Percentiles rank a stretch among this genome's conserved stretches.
Conservation (phyloP, 495 filamentous ascomycete species). For the Aspergillus baeticus region DNA sequence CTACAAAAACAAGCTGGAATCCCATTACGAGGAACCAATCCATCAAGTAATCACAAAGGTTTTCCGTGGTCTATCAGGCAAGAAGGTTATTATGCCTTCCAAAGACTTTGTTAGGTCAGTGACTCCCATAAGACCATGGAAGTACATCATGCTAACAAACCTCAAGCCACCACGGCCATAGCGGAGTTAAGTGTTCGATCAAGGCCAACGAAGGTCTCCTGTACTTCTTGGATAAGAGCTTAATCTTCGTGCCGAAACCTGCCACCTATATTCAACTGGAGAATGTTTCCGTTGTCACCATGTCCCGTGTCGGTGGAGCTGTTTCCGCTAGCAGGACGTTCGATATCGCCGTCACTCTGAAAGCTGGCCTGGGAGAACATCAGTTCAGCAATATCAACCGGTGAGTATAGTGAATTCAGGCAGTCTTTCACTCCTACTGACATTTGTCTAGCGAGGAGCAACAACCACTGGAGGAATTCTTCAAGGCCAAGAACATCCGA, state of each 20-base stretch:
- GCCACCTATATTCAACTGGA: slow-evolving; percentile 95
- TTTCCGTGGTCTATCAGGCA: slow-evolving; percentile 89
- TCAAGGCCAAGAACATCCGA: slow-evolving; percentile 88
- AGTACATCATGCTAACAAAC: slow-evolving; percentile 1
- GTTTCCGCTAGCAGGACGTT: slow-evolving; percentile 94
- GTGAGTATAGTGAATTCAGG: slow-evolving; percentile 34
- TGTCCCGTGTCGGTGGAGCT: slow-evolving; percentile 93
- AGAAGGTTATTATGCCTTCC: slow-evolving; percentile 90
- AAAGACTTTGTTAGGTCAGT: slow-evolving; percentile 79
- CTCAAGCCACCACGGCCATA: slow-evolving; percentile 80
- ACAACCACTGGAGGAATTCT: slow-evolving; percentile 91
- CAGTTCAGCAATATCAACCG: slow-evolving; percentile 99
- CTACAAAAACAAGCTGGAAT: slow-evolving; percentile 83
- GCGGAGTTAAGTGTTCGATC: slow-evolving; percentile 97
- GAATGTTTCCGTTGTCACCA: slow-evolving; percentile 81
- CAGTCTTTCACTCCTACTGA: slow-evolving; percentile 15
- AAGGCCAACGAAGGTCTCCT: slow-evolving; percentile 97
- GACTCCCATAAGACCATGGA: background rate
- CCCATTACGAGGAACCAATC: slow-evolving; percentile 88
- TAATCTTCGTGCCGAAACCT: slow-evolving; percentile 98
- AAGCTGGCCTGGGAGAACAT: slow-evolving; percentile 72
- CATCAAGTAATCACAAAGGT: slow-evolving; percentile 90
- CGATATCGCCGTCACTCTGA: slow-evolving; percentile 89
- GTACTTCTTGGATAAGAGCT: slow-evolving; percentile 95
- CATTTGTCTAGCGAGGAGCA: slow-evolving; percentile 71